Conservation (phyloP, 2,329 filamentous ascomycete species). For the Hymenoscyphus scutula region DNA sequence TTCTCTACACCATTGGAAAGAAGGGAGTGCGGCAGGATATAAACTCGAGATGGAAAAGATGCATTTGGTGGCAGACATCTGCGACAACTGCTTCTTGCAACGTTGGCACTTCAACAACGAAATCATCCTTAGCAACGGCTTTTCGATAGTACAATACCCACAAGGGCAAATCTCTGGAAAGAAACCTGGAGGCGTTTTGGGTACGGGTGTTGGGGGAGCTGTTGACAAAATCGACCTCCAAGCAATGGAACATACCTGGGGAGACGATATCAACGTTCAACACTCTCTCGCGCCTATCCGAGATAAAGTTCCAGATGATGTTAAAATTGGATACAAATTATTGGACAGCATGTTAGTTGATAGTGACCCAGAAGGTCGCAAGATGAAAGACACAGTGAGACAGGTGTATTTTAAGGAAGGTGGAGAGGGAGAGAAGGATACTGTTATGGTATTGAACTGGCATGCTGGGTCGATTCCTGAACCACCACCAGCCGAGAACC, state of each 20-base stretch:
- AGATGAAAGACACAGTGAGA: conserved; percentile 21
- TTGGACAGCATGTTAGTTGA: conserved; percentile 44
- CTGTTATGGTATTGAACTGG: conserved; percentile 33
- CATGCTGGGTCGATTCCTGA: conserved; percentile 7
- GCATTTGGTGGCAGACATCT: conserved; percentile 33
- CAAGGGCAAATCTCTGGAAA: conserved; percentile 24
- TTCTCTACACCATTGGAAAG: conserved; percentile 36
- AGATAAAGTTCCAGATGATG: conserved; percentile 49
- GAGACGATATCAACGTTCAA: conserved; percentile 45
- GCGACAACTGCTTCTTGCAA: conserved; percentile 44
- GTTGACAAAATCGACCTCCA: conserved; percentile 32
- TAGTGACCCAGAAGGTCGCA: conserved; percentile 31
- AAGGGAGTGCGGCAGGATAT: conserved; percentile 28
- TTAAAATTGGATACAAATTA: conserved; percentile 57
- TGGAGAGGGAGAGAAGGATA: conserved; percentile 25
- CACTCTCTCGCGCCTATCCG: conserved; percentile 51
- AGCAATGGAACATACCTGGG: conserved; percentile 43
- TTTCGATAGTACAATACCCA: conserved; percentile 43
- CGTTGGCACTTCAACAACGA: conserved; percentile 45
- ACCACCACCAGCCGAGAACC: not conserved
- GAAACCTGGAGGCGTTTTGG: conserved; percentile 20
- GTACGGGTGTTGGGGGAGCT: conserved; percentile 20
- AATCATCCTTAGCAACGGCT: conserved; percentile 46
- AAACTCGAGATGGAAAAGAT: conserved; percentile 35
- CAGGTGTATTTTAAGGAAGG: conserved; percentile 30